These are phyloP conservation scores for Linnemannia exigua DNA, from an alignment of 192 early-diverging fungal species.

Conservation along the genomic window DNA sequence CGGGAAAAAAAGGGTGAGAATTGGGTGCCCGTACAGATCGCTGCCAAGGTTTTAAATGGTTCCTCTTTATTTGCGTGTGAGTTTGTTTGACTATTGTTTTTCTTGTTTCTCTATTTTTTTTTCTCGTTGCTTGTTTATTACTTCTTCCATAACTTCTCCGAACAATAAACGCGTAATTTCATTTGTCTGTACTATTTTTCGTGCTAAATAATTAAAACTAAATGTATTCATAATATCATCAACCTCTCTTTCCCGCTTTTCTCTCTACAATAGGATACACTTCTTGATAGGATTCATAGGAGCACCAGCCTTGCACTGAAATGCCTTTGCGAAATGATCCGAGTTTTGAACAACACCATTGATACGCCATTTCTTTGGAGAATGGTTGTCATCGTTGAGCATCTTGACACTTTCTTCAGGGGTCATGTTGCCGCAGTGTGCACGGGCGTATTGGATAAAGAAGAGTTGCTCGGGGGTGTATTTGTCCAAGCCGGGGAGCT, in stretches of 20 bases:
- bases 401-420: constrained; percentile 40
- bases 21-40: too few species aligned
- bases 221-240: not conserved
- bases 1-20: too few species aligned
- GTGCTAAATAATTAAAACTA: not conserved
- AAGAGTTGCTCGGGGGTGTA: constrained; percentile 74
- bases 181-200: too few species aligned
- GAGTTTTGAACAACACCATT: constrained; percentile 79
- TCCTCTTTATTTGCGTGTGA: too few species aligned
- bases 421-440: constrained; percentile 68
- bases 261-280: constrained; percentile 48
- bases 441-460: constrained; percentile 74
- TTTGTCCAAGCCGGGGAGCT: constrained; percentile 63
- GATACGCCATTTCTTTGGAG: constrained; percentile 73
- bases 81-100: too few species aligned
- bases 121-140: too few species aligned
- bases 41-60: too few species aligned
- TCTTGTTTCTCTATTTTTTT: too few species aligned
- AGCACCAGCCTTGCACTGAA: constrained; percentile 70
- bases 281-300: constrained; percentile 80
- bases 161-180: too few species aligned
- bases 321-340: constrained; percentile 75
- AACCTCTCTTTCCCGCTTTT: not conserved
- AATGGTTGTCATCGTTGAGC: constrained; percentile 69
- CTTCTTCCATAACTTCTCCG: too few species aligned